phyloP scores from a whole-genome alignment of 1,284 basidiomycete species.

The Cryptococcus maquisensis region DNA sequence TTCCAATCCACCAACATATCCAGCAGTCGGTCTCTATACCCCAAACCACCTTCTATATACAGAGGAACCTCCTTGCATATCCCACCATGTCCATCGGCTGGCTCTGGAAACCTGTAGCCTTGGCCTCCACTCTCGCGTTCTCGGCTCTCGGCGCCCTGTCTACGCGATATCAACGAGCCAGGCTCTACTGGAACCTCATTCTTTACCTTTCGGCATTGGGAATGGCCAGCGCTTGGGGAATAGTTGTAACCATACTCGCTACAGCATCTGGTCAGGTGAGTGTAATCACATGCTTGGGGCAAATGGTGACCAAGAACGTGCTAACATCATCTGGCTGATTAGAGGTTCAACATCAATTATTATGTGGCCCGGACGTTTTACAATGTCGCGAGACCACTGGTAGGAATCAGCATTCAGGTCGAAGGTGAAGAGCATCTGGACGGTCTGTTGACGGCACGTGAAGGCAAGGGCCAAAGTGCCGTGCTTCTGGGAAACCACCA shows the following conservation, averaged over 20 bases:
- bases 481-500: slow-evolving; percentile 92
- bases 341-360: slow-evolving; percentile 77
- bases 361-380: slow-evolving; percentile 85
- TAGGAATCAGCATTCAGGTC: slow-evolving; percentile 70
- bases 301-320: background rate
- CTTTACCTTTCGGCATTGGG: slow-evolving; percentile 72
- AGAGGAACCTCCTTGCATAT: background rate
- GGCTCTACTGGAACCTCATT: slow-evolving; percentile 63
- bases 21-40: too few species aligned
- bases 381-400: slow-evolving; percentile 59
- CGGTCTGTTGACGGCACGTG: slow-evolving; percentile 55
- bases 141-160: slow-evolving; percentile 41
- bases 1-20: too few species aligned
- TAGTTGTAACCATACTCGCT: slow-evolving; percentile 67
- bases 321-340: slow-evolving; percentile 1
- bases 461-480: slow-evolving; percentile 42
- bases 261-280: slow-evolving; percentile 59
- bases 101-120: slow-evolving; percentile 42
- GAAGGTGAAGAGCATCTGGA: slow-evolving; percentile 79
- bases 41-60: too few species aligned
- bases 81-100: slow-evolving; percentile 22
- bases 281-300: background rate
- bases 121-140: slow-evolving; percentile 40
- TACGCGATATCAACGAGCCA: slow-evolving; percentile 33
- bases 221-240: slow-evolving; percentile 70